phyloP scores from a whole-genome alignment of 345 rosid species.

The Cardamine chenopodiifolia region DNA sequence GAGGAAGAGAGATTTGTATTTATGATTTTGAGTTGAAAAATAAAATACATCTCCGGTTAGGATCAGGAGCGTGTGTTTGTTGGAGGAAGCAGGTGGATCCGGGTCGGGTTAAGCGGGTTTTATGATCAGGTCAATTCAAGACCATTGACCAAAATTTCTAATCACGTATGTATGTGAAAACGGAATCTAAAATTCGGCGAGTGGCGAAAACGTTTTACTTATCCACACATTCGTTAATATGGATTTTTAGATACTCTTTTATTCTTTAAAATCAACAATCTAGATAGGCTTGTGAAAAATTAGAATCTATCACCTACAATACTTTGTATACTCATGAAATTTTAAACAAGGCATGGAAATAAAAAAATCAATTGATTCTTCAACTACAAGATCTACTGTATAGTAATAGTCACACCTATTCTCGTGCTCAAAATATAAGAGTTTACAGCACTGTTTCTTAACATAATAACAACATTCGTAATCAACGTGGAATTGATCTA shows the following conservation, averaged over 20 bases:
- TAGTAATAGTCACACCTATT: too few relatives aligned
- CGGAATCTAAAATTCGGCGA: constrained; percentile 50
- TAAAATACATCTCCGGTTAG: not conserved
- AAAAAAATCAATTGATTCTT: not conserved
- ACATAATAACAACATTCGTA: too few relatives aligned
- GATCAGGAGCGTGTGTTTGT: constrained; percentile 31
- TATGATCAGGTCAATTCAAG: constrained; percentile 26
- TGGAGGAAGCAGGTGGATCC: constrained; percentile 31
- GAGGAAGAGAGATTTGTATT: not conserved
- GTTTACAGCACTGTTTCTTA: not conserved
- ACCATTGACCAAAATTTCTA: constrained; percentile 30
- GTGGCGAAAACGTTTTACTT: constrained; percentile 47
- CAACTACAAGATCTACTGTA: not conserved
- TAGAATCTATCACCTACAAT: not conserved
- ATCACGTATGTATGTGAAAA: constrained; percentile 1
- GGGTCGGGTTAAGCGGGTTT: constrained; percentile 35
- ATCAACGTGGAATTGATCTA: too few relatives aligned
- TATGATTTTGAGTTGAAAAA: not conserved
- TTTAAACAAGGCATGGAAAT: not conserved
- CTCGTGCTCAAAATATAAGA: too few relatives aligned
- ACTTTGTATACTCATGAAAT: not conserved
- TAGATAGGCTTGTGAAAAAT: not conserved
- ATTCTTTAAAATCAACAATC: not conserved
- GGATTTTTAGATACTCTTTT: too few relatives aligned
- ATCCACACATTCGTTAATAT: constrained; percentile 42